Evolutionary conservation across 2,329 filamentous ascomycete species (phyloP).

Genomic region (Emergomyces pasteurianus): DNA sequence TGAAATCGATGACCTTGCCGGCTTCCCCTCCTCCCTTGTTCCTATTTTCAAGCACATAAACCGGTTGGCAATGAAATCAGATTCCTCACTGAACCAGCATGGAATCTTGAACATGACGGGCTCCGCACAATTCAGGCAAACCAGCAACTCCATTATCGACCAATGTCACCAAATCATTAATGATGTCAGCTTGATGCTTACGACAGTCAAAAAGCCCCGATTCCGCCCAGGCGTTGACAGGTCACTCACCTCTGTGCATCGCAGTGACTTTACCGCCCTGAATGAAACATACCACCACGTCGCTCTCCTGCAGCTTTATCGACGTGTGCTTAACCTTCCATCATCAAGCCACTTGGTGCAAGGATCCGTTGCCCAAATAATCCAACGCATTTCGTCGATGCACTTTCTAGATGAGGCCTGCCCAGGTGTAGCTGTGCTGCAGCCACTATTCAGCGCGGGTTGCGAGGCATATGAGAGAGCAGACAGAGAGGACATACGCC

Average conservation of each 20-base stretch:
- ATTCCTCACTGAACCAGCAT: neutral
- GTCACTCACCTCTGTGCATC: conserved; percentile 7
- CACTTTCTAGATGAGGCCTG: conserved; percentile 19
- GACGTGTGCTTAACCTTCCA: conserved; percentile 9
- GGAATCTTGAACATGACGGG: neutral
- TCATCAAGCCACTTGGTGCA: conserved; percentile 11
- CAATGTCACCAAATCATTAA: conserved; percentile 9
- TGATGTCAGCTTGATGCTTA: conserved; percentile 7
- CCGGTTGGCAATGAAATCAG: conserved; percentile 8
- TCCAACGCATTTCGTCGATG: conserved; percentile 8
- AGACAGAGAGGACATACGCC: conserved; percentile 42
- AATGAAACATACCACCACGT: conserved; percentile 12
- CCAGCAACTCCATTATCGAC: conserved; percentile 4
- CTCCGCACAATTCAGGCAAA: neutral
- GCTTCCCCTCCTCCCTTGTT: conserved; percentile 9
- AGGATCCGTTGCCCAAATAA: conserved; percentile 9
- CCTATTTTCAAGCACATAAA: conserved; percentile 11
- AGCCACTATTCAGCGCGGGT: conserved; percentile 52
- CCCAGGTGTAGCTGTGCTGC: conserved; percentile 52
- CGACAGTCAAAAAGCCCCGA: conserved; percentile 3
- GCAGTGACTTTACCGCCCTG: conserved; percentile 9
- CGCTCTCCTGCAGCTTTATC: conserved; percentile 11
- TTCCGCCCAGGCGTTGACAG: conserved; percentile 9
- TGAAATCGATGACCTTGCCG: conserved; percentile 11
- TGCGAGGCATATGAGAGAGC: conserved; percentile 43